These are phyloP conservation scores for Acorus gramineus DNA, from an alignment of 106 monocot genomes.

Conservation along the genomic window DNA sequence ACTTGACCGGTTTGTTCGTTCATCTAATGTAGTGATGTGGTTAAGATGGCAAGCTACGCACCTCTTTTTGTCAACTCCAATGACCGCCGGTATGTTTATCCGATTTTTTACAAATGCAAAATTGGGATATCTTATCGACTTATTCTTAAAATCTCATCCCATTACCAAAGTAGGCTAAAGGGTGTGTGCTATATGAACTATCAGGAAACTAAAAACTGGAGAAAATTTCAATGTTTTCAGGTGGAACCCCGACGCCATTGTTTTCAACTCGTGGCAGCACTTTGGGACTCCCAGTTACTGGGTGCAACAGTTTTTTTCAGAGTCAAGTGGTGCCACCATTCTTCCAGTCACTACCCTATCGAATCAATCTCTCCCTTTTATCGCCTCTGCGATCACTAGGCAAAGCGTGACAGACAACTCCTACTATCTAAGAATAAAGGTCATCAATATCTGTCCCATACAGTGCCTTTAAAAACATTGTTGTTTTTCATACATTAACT, in stretches of 20 bases:
- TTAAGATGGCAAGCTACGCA: constrained; percentile 85
- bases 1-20: not conserved
- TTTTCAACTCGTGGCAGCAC: constrained; percentile 82
- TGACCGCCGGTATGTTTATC: constrained; percentile 54
- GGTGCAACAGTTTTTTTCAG: constrained; percentile 89
- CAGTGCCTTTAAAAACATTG: too few species aligned
- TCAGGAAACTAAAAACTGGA: too few species aligned
- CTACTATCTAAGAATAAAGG: constrained; percentile 76
- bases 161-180: too few species aligned
- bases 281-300: constrained; percentile 96
- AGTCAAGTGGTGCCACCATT: constrained; percentile 60
- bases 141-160: too few species aligned
- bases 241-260: constrained; percentile 89
- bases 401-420: constrained; percentile 27
- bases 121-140: too few species aligned
- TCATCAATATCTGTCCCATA: not conserved
- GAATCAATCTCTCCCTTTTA: constrained; percentile 21
- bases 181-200: too few species aligned
- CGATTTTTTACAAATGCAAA: too few species aligned
- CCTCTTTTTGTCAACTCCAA: constrained; percentile 82
- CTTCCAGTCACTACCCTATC: constrained; percentile 44
- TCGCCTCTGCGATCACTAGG: constrained; percentile 84
- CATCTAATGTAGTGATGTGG: constrained; percentile 43
- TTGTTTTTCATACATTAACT: too few species aligned
- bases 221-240: constrained; percentile 8